Evolutionary conservation across 257 asterid species (phyloP).

Genomic region (Agastache rugosa): DNA sequence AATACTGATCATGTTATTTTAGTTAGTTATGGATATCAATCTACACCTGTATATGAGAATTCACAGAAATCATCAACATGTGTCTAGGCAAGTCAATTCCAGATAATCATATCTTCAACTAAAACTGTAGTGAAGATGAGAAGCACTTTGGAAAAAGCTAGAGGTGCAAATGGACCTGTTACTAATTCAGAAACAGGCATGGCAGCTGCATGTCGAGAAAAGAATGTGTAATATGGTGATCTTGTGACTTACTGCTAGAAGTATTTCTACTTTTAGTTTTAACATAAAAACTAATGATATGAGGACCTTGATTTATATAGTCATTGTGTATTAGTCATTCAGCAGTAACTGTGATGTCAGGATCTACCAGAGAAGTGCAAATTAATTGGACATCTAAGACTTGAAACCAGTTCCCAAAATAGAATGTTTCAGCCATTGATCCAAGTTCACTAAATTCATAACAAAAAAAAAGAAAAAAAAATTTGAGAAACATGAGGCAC

Average conservation of each 20-base stretch:
- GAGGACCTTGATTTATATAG: not conserved
- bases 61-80: not conserved
- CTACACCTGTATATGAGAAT: not conserved
- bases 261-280: conserved; percentile 4
- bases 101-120: not conserved
- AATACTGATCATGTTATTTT: not conserved
- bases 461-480: not conserved
- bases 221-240: conserved; percentile 15
- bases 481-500: not conserved
- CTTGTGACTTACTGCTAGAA: not conserved
- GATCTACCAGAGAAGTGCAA: conserved; percentile 7
- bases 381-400: conserved; percentile 10
- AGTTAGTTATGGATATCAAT: not conserved
- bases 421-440: conserved; percentile 6
- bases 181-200: not conserved
- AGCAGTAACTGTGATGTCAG: conserved; percentile 2
- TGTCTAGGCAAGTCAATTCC: conserved; percentile 2
- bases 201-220: not conserved
- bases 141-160: conserved; percentile 22
- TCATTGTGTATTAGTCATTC: not conserved
- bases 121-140: not conserved
- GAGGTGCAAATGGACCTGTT: not conserved
- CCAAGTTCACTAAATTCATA: conserved; percentile 11
- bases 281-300: not conserved
- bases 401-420: not conserved